Evolutionary conservation across 1,284 basidiomycete species (phyloP).

Genomic region (Apiotrichum gamsii): DNA sequence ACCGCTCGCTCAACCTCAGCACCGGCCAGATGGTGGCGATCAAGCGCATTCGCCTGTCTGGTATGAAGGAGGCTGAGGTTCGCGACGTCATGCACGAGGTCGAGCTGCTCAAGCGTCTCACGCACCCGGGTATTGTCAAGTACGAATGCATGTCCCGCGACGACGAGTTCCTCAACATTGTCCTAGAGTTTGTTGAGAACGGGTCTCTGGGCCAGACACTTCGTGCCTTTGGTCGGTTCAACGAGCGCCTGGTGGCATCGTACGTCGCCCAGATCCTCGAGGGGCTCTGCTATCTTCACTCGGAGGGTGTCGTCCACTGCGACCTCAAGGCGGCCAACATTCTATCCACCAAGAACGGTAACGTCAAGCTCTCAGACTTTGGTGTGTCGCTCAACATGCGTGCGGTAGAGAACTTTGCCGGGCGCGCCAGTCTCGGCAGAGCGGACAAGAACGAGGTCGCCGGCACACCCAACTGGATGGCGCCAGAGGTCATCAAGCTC

Average conservation of each 20-base stretch:
- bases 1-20: conserved; percentile 83
- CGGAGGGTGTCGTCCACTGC: conserved; percentile 78
- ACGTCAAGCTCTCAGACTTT: conserved; percentile 54
- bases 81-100: conserved; percentile 85
- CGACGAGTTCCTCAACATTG: conserved; percentile 76
- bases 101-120: conserved; percentile 76
- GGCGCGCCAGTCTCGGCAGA: conserved; percentile 46
- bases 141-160: conserved; percentile 90
- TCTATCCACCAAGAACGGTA: conserved; percentile 53
- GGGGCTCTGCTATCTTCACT: conserved; percentile 82
- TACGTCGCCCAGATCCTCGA: conserved; percentile 92
- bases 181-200: conserved; percentile 93
- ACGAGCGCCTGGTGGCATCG: conserved; percentile 77
- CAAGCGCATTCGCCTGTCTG: conserved; percentile 81
- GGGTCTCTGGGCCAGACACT: conserved; percentile 85
- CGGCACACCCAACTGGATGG: conserved; percentile 98
- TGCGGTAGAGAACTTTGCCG: conserved; percentile 64
- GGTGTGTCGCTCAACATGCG: conserved; percentile 52
- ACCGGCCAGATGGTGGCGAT: conserved; percentile 92
- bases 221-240: conserved; percentile 83
- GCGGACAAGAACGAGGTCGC: conserved; percentile 53
- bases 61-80: conserved; percentile 76
- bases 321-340: conserved; percentile 87
- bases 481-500: conserved; percentile 83
- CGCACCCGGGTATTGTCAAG: conserved; percentile 89